Conservation (phyloP, 345 rosid genomes). For the Toxicodendron radicans region DNA sequence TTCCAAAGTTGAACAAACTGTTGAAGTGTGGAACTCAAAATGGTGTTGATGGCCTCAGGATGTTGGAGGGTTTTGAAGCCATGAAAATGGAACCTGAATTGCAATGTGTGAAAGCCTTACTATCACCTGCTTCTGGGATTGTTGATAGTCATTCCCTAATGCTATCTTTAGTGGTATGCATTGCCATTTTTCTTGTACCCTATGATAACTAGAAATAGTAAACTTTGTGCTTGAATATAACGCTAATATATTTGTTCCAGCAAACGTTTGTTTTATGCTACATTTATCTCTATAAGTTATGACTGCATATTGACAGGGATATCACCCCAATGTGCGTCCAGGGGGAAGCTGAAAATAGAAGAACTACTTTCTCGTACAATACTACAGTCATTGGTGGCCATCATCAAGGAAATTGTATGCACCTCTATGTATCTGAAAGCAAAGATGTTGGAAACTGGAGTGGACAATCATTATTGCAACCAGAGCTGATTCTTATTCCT, state of each 20-base stretch:
- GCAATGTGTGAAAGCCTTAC: conserved; percentile 75
- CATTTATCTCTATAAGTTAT: conserved; percentile 22
- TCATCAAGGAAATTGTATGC: conserved; percentile 52
- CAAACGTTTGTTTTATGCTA: background rate
- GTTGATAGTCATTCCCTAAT: conserved; percentile 80
- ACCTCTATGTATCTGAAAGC: conserved; percentile 53
- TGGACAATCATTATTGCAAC: conserved; percentile 34
- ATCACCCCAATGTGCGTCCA: conserved; percentile 39
- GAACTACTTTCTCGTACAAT: conserved; percentile 73
- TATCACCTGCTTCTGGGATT: conserved; percentile 79
- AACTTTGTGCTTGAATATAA: background rate
- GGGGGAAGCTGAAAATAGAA: conserved; percentile 81
- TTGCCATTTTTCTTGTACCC: background rate
- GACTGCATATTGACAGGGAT: conserved; percentile 44
- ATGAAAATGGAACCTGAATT: conserved; percentile 76
- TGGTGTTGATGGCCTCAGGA: conserved; percentile 58
- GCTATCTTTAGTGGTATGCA: conserved; percentile 74
- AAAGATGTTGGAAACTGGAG: conserved; percentile 44
- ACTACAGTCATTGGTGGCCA: conserved; percentile 67
- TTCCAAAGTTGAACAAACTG: conserved; percentile 56
- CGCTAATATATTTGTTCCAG: background rate
- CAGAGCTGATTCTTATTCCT: conserved; percentile 63
- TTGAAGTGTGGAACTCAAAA: conserved; percentile 59
- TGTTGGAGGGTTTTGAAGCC: conserved; percentile 79
- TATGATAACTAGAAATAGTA: background rate